Base-by-base conservation (phyloP, 768 basidiomycete species). In the Boletellus ananas region DNA sequence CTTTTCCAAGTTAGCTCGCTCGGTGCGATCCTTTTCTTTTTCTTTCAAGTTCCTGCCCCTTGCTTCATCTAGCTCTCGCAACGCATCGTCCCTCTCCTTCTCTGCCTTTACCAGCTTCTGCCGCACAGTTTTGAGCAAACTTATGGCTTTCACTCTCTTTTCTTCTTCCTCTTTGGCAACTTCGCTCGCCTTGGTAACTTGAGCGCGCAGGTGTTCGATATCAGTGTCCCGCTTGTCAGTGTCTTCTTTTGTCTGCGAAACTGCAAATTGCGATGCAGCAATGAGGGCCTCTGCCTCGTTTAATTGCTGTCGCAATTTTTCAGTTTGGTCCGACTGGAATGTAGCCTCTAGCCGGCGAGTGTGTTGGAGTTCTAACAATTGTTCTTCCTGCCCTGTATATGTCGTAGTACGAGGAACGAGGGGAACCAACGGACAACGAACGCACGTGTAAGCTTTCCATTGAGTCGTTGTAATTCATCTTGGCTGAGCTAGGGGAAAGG, bases 61-160 rank as follows among this genome's bases (percentile, higher is more conserved):
- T 17, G 78, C 52, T 14, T 68, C 66, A 3, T 70, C 70, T 29
- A 74, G 61, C 56, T 90, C 88, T 61, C 78, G 83, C 43, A 79
- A 51, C 0, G 79, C 74, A 51, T 95, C 93, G 34, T 97, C 94
- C 58, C 81, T 81, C 20, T 95, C 93, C 73, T 93, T 94, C 70
- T 98, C 95, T 6, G 92, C 85, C 63, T 93, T 97, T 25, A 97
- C 91, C n/a, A 95, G 73, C 67, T 97, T 99, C 70, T 93, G 86
- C 48, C 96, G 74, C n/a, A 98, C 90, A 2, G 93, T 93, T 71
- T 97, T 97, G 50, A 99, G 74, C 23, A 97, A 71, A 44, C 84
- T 87, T 56, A 98, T 87, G 0, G 94, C 94, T 62, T 98, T 99
- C 17, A 84, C 81, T 12, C 95, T 83, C 70, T 99, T 98, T 70